phyloP scores from a whole-genome alignment of 768 basidiomycete genomes.

The Leccinum imitatum region DNA sequence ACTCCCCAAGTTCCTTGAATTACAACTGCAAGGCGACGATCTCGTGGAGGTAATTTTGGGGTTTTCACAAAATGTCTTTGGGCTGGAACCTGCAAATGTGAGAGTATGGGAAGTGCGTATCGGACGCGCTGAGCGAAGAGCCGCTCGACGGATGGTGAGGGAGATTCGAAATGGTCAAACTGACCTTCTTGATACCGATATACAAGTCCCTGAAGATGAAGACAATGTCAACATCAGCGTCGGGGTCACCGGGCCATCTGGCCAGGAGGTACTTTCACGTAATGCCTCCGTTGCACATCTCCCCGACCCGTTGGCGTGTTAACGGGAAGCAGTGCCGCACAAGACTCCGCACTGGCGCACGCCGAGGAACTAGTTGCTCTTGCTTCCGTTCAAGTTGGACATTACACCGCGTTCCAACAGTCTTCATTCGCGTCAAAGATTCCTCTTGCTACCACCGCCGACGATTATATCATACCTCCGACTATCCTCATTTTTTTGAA shows the following conservation, averaged over 20 bases:
- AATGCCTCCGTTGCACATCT: slow-evolving; percentile 30
- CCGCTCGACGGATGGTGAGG: slow-evolving; percentile 76
- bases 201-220: slow-evolving; percentile 46
- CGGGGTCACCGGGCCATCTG: slow-evolving; percentile 53
- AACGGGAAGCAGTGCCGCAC: slow-evolving; percentile 29
- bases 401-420: slow-evolving; percentile 93
- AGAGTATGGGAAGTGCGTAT: slow-evolving; percentile 93
- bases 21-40: slow-evolving; percentile 90
- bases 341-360: slow-evolving; percentile 41
- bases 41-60: slow-evolving; percentile 87
- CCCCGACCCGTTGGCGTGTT: slow-evolving; percentile 24
- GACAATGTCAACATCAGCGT: slow-evolving; percentile 63
- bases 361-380: slow-evolving; percentile 68
- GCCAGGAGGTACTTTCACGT: slow-evolving; percentile 33
- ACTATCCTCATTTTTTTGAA: slow-evolving; percentile 79
- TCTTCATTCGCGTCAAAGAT: slow-evolving; percentile 82
- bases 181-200: slow-evolving; percentile 42
- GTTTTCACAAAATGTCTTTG: slow-evolving; percentile 89
- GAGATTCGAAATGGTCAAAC: slow-evolving; percentile 57
- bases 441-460: slow-evolving; percentile 83
- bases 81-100: slow-evolving; percentile 91
- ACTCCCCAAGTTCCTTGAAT: slow-evolving; percentile 86
- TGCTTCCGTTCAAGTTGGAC: slow-evolving; percentile 69
- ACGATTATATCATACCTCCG: slow-evolving; percentile 90
- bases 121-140: slow-evolving; percentile 82